Base-by-base conservation (phyloP, 2,329 filamentous ascomycete genomes). In the Botrytis deweyae region DNA sequence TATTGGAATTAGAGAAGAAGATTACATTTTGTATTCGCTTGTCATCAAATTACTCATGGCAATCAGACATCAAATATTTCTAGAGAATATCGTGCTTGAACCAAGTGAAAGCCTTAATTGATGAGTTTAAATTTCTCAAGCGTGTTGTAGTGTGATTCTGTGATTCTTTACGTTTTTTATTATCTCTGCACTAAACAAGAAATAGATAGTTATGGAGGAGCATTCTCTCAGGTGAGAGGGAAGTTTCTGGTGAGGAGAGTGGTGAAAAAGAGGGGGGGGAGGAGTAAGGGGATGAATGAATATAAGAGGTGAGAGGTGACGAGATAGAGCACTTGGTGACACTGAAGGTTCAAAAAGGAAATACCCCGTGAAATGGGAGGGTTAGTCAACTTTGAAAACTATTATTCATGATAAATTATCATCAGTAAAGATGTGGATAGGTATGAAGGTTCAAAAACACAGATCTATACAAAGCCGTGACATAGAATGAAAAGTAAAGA, bases 161-260 rank as follows among this genome's bases (percentile, higher is more conserved):
- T 2, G 42, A 20, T 46, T 46, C 7, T 46, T 16, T 44, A 10
- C 46, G n/a, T n/a, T 3, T 55, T 55, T 6, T 3, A 25, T 55
- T 55, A 0, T 25, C 20, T 9, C 8, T 4, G 9, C 0, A 25
- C 1, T 49, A 3, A 4, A 25, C 3, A 49, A 10, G 20, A 3
- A 49, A 55, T 7, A 3, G 12, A 5, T 12, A 7, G 25, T 14
- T n/a, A 55, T 1, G 12, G 12, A n/a, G 25, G 0, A n/a, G 25
- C n/a, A 1, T n/a, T 55, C 1, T 55, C 0, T 16, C 25, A 55
- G 49, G 12, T 0, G 5, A 16, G 12, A 16, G 25, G 14, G 5
- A 14, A 7, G 25, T 55, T n/a, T 52, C 2, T 55, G 49, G 25
- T 55, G n/a, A n/a, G 25, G 49, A n/a, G 10, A 16, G 49, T 16